Conservation (phyloP, 2,329 filamentous ascomycete genomes). For the Claviceps humidiphila region DNA sequence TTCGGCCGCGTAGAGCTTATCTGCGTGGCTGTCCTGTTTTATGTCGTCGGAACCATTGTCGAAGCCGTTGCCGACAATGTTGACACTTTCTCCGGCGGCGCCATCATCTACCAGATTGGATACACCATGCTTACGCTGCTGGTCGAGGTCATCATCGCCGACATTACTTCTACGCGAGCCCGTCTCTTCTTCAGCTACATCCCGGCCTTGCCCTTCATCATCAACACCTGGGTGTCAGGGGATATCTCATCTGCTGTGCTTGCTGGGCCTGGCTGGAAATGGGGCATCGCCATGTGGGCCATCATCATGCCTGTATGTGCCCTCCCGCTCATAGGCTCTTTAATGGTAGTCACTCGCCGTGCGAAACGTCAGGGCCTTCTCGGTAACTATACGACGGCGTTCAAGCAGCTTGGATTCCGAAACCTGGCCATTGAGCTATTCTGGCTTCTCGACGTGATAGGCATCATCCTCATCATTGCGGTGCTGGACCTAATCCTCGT, state of each 20-base stretch:
- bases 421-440: slow-evolving; percentile 32
- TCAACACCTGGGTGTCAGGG: slow-evolving; percentile 50
- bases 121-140: slow-evolving; percentile 46
- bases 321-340: slow-evolving; percentile 43
- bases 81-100: slow-evolving; percentile 37
- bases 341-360: slow-evolving; percentile 42
- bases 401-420: slow-evolving; percentile 24
- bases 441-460: slow-evolving; percentile 41
- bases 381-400: slow-evolving; percentile 10
- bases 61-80: slow-evolving; percentile 43
- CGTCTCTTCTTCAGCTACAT: slow-evolving; percentile 49
- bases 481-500: slow-evolving; percentile 49
- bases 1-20: slow-evolving; percentile 52
- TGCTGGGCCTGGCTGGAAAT: slow-evolving; percentile 35
- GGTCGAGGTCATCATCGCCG: slow-evolving; percentile 52
- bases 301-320: slow-evolving; percentile 50
- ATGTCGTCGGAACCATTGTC: slow-evolving; percentile 40
- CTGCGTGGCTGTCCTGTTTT: slow-evolving; percentile 34
- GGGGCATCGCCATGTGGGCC: slow-evolving; percentile 55
- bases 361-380: slow-evolving; percentile 38
- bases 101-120: slow-evolving; percentile 53
- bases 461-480: slow-evolving; percentile 40
- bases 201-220: slow-evolving; percentile 46
- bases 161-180: slow-evolving; percentile 53
- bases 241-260: slow-evolving; percentile 40